Evolutionary conservation across 1,284 basidiomycete genomes (phyloP).

Genomic region (Trichosporon inkin): DNA sequence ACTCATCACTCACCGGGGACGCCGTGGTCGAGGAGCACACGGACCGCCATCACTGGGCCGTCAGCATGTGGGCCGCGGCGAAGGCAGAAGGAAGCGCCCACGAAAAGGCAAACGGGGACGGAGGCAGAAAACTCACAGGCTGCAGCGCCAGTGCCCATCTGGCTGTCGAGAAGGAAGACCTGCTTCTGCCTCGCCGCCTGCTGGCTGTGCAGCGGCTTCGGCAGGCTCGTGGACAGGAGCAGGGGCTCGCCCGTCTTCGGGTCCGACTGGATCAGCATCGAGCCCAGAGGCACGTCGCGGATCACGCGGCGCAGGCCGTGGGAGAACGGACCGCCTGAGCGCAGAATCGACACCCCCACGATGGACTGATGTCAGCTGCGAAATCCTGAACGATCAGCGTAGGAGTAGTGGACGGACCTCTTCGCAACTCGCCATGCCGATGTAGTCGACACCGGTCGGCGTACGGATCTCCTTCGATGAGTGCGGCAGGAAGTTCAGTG

Average conservation of each 20-base stretch:
- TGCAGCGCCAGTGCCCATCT: slow-evolving; percentile 91
- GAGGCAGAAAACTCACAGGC: slow-evolving; percentile 54
- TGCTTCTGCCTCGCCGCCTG: slow-evolving; percentile 65
- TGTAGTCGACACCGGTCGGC: slow-evolving; percentile 58
- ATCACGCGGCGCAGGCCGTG: slow-evolving; percentile 85
- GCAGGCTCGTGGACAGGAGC: slow-evolving; percentile 75
- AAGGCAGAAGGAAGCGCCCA: no score
- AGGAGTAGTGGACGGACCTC: slow-evolving; percentile 44
- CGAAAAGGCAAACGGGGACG: no score
- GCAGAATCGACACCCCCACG: slow-evolving; percentile 46
- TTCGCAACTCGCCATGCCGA: slow-evolving; percentile 57
- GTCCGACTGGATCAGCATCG: slow-evolving; percentile 85
- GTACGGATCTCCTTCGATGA: slow-evolving; percentile 62
- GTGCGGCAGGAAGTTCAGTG: slow-evolving; percentile 75
- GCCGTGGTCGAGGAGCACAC: slow-evolving; percentile 94
- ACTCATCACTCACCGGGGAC: slow-evolving; percentile 56
- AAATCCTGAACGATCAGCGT: neutral
- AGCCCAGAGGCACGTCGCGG: slow-evolving; percentile 80
- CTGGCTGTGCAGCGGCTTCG: slow-evolving; percentile 63
- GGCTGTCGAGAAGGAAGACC: slow-evolving; percentile 89
- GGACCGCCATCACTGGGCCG: slow-evolving; percentile 74
- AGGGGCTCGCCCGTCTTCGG: slow-evolving; percentile 79
- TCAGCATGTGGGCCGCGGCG: neutral
- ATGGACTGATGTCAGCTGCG: slow-evolving; percentile 28
- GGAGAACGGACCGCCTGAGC: slow-evolving; percentile 75